Percentiles rank a stretch among this genome's conserved stretches.
Evolutionary conservation across 768 basidiomycete species (phyloP).

Genomic region (Lentinula detonsa): DNA sequence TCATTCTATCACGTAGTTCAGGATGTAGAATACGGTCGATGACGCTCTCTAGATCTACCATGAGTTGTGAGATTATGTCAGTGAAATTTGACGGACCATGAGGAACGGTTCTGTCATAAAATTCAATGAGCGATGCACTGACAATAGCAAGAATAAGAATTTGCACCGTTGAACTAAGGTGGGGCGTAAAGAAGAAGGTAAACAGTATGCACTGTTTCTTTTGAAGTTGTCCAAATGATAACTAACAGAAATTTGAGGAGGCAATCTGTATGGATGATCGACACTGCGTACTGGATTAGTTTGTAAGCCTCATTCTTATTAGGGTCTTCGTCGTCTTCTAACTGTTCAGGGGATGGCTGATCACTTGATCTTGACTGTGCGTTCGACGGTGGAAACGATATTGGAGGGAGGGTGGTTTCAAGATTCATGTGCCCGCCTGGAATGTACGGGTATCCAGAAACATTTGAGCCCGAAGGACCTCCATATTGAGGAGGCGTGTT

Average conservation of each 20-base stretch:
- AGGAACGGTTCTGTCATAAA: slow-evolving; percentile 58
- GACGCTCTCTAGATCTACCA: slow-evolving; percentile 58
- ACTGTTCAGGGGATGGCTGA: slow-evolving; percentile 32
- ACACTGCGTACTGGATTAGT: slow-evolving; percentile 58
- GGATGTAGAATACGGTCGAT: slow-evolving; percentile 89
- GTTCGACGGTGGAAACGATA: slow-evolving; percentile 39
- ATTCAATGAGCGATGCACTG: slow-evolving; percentile 6
- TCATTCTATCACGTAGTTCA: slow-evolving; percentile 86
- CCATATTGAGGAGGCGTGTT: slow-evolving; percentile 35
- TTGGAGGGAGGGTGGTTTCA: slow-evolving; percentile 44
- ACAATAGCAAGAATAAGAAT: background rate
- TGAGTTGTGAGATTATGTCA: slow-evolving; percentile 9
- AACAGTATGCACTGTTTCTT: slow-evolving; percentile 78
- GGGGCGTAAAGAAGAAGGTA: slow-evolving; percentile 83
- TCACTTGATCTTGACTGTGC: slow-evolving; percentile 14
- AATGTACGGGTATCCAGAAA: slow-evolving; percentile 47
- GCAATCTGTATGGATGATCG: background rate
- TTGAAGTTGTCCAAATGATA: slow-evolving; percentile 92
- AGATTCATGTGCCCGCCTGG: slow-evolving; percentile 52
- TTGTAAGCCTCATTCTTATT: slow-evolving; percentile 78
- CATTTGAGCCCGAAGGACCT: slow-evolving; percentile 25
- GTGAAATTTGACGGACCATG: slow-evolving; percentile 50
- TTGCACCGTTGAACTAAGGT: slow-evolving; percentile 78
- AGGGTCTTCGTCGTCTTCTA: slow-evolving; percentile 63
- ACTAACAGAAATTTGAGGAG: slow-evolving; percentile 27